These are phyloP conservation scores for Mrakia gelida DNA, from an alignment of 768 basidiomycete species.

Conservation along the genomic window DNA sequence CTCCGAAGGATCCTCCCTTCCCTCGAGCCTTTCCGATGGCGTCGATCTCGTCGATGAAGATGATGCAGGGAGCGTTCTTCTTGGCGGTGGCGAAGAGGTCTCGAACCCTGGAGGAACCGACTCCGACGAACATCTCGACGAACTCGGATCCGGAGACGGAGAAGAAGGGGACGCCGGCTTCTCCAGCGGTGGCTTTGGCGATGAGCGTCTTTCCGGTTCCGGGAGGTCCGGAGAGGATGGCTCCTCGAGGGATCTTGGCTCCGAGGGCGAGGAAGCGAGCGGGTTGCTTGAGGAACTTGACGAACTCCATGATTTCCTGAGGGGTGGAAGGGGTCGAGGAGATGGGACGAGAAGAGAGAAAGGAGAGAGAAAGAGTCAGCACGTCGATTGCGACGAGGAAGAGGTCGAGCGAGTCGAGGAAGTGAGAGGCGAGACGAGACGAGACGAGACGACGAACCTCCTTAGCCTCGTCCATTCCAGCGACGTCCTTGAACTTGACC, in stretches of 20 bases:
- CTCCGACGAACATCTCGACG: slow-evolving; percentile 99
- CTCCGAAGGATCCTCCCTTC: slow-evolving; percentile 71
- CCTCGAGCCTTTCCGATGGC: slow-evolving; percentile 94
- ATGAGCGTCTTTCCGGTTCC: slow-evolving; percentile 98
- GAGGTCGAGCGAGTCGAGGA: not conserved
- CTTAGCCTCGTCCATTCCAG: slow-evolving; percentile 99
- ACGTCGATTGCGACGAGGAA: no score
- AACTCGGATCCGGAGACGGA: slow-evolving; percentile 99
- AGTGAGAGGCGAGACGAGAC: not conserved
- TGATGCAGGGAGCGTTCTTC: slow-evolving; percentile 97
- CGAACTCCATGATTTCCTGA: slow-evolving; percentile 96
- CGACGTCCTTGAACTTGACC: slow-evolving; percentile 91
- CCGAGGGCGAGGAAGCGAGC: slow-evolving; percentile 90
- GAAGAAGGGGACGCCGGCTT: slow-evolving; percentile 95
- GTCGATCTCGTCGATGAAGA: slow-evolving; percentile 99
- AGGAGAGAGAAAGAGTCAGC: not conserved
- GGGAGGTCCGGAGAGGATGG: slow-evolving; percentile 90
- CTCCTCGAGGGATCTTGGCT: slow-evolving; percentile 94
- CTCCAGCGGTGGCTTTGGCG: slow-evolving; percentile 97
- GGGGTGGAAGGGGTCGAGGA: not conserved
- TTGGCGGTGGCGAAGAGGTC: slow-evolving; percentile 96
- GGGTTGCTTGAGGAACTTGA: slow-evolving; percentile 97
- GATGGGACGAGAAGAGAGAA: not conserved
- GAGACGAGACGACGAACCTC: slow-evolving; percentile 50
- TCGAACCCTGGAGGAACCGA: slow-evolving; percentile 92